Evolutionary conservation across 768 basidiomycete genomes (phyloP).

Genomic region (Phlebiopsis gigantea): DNA sequence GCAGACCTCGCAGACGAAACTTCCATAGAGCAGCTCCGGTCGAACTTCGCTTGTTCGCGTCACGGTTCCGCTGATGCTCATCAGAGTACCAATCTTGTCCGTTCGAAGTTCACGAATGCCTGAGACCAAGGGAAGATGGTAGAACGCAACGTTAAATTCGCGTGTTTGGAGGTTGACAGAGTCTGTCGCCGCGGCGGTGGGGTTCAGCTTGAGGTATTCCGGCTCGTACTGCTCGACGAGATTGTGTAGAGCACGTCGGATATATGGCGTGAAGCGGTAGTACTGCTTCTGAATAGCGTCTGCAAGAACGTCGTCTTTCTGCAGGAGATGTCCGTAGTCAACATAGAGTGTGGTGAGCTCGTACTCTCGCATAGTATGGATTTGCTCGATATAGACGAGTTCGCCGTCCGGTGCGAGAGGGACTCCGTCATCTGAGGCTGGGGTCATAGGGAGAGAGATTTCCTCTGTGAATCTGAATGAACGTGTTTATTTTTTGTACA

Average conservation of each 20-base stretch:
- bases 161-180: slow-evolving; percentile 86
- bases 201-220: slow-evolving; percentile 92
- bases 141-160: slow-evolving; percentile 94
- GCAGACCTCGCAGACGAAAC: slow-evolving; percentile 90
- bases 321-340: slow-evolving; percentile 87
- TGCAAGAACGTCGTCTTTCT: slow-evolving; percentile 89
- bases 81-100: slow-evolving; percentile 88
- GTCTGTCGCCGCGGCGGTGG: slow-evolving; percentile 80
- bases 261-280: slow-evolving; percentile 93
- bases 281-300: slow-evolving; percentile 93
- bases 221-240: slow-evolving; percentile 88
- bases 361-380: slow-evolving; percentile 92
- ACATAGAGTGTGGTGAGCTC: slow-evolving; percentile 95
- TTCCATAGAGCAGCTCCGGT: slow-evolving; percentile 90
- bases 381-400: slow-evolving; percentile 85
- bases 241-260: slow-evolving; percentile 86
- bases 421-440: slow-evolving; percentile 64
- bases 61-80: slow-evolving; percentile 95
- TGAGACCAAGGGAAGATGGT: slow-evolving; percentile 88
- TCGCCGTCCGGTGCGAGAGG: slow-evolving; percentile 55
- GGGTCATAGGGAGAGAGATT: slow-evolving; percentile 73
- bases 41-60: slow-evolving; percentile 97
- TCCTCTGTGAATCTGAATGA: slow-evolving; percentile 73
- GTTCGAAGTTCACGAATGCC: slow-evolving; percentile 93
- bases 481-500: background rate